A percentile compares a stretch with the other conserved stretches of the same genome.
Conservation (phyloP, 148 eudicot genomes). For the Simmondsia chinensis region DNA sequence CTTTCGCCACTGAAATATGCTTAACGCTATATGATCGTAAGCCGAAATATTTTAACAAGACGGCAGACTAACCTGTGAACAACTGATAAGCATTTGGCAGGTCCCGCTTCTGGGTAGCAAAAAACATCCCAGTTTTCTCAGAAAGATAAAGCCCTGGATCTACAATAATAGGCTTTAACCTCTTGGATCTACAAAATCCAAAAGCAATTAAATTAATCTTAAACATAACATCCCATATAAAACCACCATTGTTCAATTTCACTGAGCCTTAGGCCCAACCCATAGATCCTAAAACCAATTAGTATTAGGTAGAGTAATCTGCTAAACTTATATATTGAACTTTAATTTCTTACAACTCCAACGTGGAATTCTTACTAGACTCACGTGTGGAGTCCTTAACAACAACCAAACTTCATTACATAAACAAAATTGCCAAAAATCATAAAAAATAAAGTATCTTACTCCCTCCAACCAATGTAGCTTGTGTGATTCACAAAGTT, state of each 20-base stretch:
- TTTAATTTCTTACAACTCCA: no score
- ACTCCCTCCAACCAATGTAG: constrained; percentile 97
- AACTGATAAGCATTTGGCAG: constrained; percentile 70
- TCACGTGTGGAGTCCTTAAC: no score
- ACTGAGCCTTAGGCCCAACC: no score
- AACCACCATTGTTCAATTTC: no score
- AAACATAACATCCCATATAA: background rate
- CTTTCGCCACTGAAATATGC: background rate
- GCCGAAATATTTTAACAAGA: background rate
- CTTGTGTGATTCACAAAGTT: constrained; percentile 89
- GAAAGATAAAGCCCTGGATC: constrained; percentile 77
- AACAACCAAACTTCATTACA: no score
- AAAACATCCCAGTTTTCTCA: constrained; percentile 46
- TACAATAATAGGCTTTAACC: constrained; percentile 66
- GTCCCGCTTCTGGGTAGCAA: constrained; percentile 62
- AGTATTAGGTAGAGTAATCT: no score
- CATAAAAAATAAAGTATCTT: constrained; percentile 13
- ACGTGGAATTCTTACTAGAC: no score
- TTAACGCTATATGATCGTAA: background rate
- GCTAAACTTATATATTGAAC: no score
- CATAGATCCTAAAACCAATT: no score
- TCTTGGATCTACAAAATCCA: constrained; percentile 45
- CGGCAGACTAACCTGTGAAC: constrained; percentile 51
- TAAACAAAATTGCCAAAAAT: background rate
- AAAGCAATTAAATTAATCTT: background rate